Conservation (phyloP, 2,329 filamentous ascomycete species). For the Apiospora hydei region DNA sequence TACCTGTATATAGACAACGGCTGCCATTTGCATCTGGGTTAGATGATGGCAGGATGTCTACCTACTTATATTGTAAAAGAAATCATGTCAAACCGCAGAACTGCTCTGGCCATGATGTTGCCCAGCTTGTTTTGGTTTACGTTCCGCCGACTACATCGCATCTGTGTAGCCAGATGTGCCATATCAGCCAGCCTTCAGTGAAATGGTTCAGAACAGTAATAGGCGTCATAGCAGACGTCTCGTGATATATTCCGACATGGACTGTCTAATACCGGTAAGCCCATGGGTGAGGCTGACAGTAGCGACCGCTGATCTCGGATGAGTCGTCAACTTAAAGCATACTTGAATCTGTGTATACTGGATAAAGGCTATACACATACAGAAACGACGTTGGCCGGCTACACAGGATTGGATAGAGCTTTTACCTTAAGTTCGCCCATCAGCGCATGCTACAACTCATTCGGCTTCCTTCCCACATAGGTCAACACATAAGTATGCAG, state of each 20-base stretch:
- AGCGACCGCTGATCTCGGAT: not conserved
- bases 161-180: not conserved
- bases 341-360: not conserved
- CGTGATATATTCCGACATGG: not conserved
- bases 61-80: constrained; percentile 19
- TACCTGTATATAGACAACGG: constrained; percentile 27
- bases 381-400: too few species aligned
- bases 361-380: not conserved
- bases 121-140: not conserved
- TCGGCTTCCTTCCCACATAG: not conserved
- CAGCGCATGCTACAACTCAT: not conserved
- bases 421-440: not conserved
- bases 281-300: not conserved
- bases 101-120: not conserved
- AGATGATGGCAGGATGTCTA: not conserved
- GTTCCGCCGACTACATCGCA: not conserved
- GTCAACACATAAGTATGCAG: not conserved
- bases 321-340: not conserved
- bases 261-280: not conserved
- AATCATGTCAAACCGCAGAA: not conserved
- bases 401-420: too few species aligned
- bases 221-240: not conserved
- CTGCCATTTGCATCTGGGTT: constrained; percentile 13
- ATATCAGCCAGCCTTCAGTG: not conserved
- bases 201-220: not conserved